phyloP scores from a whole-genome alignment of 2,329 filamentous ascomycete species.

The Colletotrichum sp. region DNA sequence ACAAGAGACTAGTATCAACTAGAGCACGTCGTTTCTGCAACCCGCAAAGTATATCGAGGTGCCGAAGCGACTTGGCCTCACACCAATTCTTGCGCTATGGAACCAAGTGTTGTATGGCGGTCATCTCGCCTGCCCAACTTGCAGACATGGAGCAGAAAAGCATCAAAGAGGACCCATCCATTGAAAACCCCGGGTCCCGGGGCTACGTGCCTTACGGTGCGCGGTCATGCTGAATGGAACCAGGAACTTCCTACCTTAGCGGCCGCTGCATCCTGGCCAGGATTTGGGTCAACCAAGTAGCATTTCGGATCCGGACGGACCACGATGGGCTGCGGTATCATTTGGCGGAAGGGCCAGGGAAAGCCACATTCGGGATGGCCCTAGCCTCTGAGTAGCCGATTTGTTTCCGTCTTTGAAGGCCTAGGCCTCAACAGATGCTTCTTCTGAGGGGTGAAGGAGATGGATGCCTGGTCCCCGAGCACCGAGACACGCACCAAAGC shows the following conservation, averaged over 20 bases:
- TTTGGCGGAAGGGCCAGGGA: neutral
- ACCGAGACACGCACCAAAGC: neutral
- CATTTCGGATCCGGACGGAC: neutral
- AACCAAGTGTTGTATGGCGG: neutral
- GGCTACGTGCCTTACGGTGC: neutral
- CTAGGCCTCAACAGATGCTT: neutral
- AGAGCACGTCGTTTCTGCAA: neutral
- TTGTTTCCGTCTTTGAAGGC: neutral
- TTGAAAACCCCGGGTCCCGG: neutral
- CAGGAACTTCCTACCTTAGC: conserved; percentile 14
- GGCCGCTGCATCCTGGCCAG: conserved; percentile 6
- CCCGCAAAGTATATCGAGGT: neutral
- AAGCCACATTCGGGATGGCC: neutral
- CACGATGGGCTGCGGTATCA: neutral
- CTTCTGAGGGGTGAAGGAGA: neutral
- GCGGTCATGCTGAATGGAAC: neutral
- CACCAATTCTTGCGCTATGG: neutral
- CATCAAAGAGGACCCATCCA: neutral
- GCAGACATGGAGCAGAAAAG: neutral
- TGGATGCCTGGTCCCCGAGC: neutral
- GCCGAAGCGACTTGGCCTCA: neutral
- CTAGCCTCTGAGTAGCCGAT: neutral
- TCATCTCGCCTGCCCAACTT: neutral
- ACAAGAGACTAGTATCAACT: neutral
- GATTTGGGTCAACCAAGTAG: neutral